Percentiles rank a stretch among this genome's conserved stretches.
phyloP scores from a whole-genome alignment of 2,329 filamentous ascomycete genomes.

The Alternaria dauci region DNA sequence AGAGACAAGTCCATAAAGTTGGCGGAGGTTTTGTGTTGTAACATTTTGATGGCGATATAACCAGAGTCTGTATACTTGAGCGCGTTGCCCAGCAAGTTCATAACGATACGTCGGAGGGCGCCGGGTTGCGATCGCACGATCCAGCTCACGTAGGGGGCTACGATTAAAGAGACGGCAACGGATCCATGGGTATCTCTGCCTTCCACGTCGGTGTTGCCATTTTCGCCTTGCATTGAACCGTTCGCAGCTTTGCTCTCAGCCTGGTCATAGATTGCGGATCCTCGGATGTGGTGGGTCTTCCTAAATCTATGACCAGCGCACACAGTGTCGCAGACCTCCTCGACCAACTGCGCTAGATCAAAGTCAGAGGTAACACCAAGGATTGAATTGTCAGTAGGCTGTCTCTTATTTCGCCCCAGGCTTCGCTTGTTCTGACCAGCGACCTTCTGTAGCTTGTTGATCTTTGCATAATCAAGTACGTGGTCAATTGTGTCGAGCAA shows the following conservation, averaged over 20 bases:
- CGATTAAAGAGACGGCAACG: slow-evolving; percentile 41
- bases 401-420: slow-evolving; percentile 33
- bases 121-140: slow-evolving; percentile 42
- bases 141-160: slow-evolving; percentile 42
- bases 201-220: slow-evolving; percentile 13
- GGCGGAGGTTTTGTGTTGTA: slow-evolving; percentile 22
- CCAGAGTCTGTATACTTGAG: slow-evolving; percentile 48
- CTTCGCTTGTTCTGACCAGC: slow-evolving; percentile 26
- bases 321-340: slow-evolving; percentile 65
- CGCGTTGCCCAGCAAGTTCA: slow-evolving; percentile 49
- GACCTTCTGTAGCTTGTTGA: slow-evolving; percentile 45
- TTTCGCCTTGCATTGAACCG: slow-evolving; percentile 20
- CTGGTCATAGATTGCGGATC: slow-evolving; percentile 36
- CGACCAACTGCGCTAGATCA: slow-evolving; percentile 48
- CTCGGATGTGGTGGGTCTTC: slow-evolving; percentile 34
- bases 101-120: slow-evolving; percentile 45
- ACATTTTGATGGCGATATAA: slow-evolving; percentile 39
- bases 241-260: slow-evolving; percentile 22
- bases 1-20: slow-evolving; percentile 44
- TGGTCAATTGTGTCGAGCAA: slow-evolving; percentile 53
- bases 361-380: slow-evolving; percentile 44
- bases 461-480: slow-evolving; percentile 49
- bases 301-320: slow-evolving; percentile 59
- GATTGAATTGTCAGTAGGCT: slow-evolving; percentile 40
- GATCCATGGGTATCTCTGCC: slow-evolving; percentile 30